Evolutionary conservation across 2,329 filamentous ascomycete species (phyloP).

Genomic region (Venturia effusa): DNA sequence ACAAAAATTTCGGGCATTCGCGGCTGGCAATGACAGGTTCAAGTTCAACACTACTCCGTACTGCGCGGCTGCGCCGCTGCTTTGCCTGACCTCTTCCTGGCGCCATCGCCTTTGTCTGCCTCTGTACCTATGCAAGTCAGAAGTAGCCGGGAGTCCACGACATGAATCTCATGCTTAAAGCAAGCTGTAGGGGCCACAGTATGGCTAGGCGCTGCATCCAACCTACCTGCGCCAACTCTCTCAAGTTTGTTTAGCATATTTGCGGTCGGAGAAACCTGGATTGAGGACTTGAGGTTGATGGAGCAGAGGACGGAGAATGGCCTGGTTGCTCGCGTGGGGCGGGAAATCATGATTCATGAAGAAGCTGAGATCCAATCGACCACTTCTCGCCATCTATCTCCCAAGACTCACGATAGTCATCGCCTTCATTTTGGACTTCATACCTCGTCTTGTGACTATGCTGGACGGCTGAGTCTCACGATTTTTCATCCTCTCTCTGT

Average conservation of each 20-base stretch:
- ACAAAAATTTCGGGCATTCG: neutral
- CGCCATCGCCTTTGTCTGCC: neutral
- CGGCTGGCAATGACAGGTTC: neutral
- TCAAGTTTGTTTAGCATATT: neutral
- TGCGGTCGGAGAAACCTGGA: neutral
- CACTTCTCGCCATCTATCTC: neutral
- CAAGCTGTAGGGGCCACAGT: neutral
- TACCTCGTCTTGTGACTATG: neutral
- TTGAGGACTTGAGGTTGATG: neutral
- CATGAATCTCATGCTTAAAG: neutral
- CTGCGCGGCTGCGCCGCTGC: too few species aligned
- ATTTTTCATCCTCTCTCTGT: neutral
- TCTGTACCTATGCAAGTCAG: neutral
- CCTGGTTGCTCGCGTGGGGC: neutral
- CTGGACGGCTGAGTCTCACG: neutral
- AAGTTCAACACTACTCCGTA: too few species aligned
- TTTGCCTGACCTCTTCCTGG: too few species aligned
- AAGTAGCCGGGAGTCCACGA: neutral
- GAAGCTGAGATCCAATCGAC: neutral
- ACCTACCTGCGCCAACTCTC: neutral
- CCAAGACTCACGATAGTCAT: neutral
- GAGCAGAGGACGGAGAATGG: neutral
- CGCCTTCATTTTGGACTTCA: neutral
- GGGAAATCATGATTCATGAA: neutral
- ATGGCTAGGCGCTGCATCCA: neutral